A percentile compares a stretch with the other conserved stretches of the same genome.
Evolutionary conservation across 176 grass and related monocot species (phyloP).

Genomic region (Oropetium thomaeum): DNA sequence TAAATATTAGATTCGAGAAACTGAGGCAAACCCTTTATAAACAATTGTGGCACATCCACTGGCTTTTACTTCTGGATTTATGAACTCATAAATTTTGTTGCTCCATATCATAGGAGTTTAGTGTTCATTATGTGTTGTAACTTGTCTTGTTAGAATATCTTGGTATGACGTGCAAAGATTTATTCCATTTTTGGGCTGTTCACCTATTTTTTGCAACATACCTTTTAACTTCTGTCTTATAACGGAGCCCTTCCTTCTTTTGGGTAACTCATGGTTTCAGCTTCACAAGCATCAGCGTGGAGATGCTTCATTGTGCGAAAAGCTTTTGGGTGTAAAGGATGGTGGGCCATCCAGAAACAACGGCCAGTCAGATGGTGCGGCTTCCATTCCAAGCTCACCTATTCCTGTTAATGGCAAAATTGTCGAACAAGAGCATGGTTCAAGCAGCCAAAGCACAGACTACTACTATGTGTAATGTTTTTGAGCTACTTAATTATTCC

Average conservation of each 20-base stretch:
- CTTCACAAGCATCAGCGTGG: conserved; percentile 37
- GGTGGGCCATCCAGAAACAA: conserved; percentile 34
- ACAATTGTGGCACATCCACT: not conserved
- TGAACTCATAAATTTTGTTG: not conserved
- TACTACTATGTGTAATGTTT: conserved; percentile 85
- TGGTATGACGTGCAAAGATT: not conserved
- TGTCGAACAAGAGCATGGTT: conserved; percentile 22
- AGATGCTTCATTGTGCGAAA: conserved; percentile 44
- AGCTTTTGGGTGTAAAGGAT: conserved; percentile 42
- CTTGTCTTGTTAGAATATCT: not conserved
- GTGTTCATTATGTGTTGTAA: not conserved
- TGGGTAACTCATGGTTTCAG: conserved; percentile 20
- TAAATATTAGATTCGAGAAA: not conserved
- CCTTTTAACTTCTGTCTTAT: not conserved
- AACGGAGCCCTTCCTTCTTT: not conserved
- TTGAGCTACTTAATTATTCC: conserved; percentile 17
- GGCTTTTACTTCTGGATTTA: not conserved
- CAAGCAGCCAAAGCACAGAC: conserved; percentile 34
- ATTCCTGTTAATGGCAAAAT: conserved; percentile 54
- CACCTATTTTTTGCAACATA: not conserved
- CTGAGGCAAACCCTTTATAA: not conserved
- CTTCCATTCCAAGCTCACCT: conserved; percentile 56
- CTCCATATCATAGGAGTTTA: conserved; percentile 5
- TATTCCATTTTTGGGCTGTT: not conserved
- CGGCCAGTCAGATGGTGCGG: conserved; percentile 15